A percentile compares a stretch with the other conserved stretches of the same genome.
Evolutionary conservation across 1,284 basidiomycete genomes (phyloP).

Genomic region (Naganishia albida): DNA sequence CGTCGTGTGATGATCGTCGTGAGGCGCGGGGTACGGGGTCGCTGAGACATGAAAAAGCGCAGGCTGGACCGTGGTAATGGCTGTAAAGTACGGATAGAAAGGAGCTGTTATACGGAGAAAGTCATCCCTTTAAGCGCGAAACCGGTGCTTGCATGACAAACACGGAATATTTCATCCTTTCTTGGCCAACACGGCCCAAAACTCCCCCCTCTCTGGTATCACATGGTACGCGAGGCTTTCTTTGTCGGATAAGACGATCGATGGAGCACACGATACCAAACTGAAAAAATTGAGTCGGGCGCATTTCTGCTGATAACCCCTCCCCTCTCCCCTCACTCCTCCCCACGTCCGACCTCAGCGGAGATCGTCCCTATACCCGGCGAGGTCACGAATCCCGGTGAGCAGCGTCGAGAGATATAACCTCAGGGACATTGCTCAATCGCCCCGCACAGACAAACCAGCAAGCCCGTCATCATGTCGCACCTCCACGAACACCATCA

Average conservation of each 20-base stretch:
- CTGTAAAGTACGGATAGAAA: too few species aligned
- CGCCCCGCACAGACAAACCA: background rate
- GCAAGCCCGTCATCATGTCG: slow-evolving; percentile 10
- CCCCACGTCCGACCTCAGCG: slow-evolving; percentile 29
- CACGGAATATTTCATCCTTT: too few species aligned
- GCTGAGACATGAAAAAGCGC: too few species aligned
- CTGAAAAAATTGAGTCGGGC: slow-evolving; percentile 3
- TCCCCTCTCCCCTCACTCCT: background rate
- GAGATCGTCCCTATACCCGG: slow-evolving; percentile 11
- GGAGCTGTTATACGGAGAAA: too few species aligned
- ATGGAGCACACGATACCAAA: slow-evolving; percentile 19
- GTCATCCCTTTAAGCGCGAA: too few species aligned
- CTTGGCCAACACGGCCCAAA: too few species aligned
- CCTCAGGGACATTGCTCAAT: background rate
- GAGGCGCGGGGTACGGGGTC: too few species aligned
- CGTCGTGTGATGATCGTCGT: too few species aligned
- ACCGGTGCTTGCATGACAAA: too few species aligned
- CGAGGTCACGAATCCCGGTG: background rate
- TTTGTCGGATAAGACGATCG: slow-evolving; percentile 24
- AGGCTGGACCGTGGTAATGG: too few species aligned
- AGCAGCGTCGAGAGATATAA: slow-evolving; percentile 15
- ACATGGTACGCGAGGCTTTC: slow-evolving; percentile 17
- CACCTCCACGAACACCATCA: slow-evolving; percentile 4
- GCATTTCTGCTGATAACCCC: slow-evolving; percentile 13
- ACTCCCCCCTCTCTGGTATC: background rate